Conservation (phyloP, 1,284 basidiomycete species). For the Ceratobasidium theobromae region DNA sequence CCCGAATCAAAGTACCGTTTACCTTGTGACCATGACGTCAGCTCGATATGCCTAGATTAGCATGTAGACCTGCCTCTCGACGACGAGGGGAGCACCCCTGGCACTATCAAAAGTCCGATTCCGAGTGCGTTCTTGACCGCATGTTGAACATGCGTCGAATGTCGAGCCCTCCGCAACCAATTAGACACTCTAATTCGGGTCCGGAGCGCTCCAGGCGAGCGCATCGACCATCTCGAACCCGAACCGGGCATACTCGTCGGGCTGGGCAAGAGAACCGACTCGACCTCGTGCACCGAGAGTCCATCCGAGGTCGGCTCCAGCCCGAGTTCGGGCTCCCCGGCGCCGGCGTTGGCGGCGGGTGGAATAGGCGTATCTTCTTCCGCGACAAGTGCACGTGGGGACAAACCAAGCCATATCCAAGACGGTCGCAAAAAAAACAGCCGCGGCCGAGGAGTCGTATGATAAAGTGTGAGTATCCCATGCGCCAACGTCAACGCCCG, state of each 20-base stretch:
- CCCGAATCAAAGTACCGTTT: background rate
- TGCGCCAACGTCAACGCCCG: constrained; percentile 38
- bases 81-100: constrained; percentile 11
- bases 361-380: constrained; percentile 9
- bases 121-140: constrained; percentile 20
- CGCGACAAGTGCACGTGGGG: constrained; percentile 41
- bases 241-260: background rate
- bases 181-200: constrained; percentile 5
- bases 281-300: too few relatives aligned
- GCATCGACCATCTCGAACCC: background rate
- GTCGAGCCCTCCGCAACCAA: constrained; percentile 6
- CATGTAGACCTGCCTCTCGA: background rate
- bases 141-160: constrained; percentile 24
- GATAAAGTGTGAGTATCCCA: constrained; percentile 44
- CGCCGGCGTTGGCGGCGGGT: background rate
- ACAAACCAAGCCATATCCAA: constrained; percentile 52
- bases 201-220: background rate
- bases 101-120: constrained; percentile 14
- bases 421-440: constrained; percentile 53
- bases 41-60: background rate
- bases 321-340: too few relatives aligned
- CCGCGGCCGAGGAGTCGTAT: constrained; percentile 40
- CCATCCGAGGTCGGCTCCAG: too few relatives aligned
- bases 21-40: background rate
- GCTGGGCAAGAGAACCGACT: background rate